These are phyloP conservation scores for Ammopiptanthus mongolicus DNA, from an alignment of 306 rosid genomes.

Conservation along the genomic window DNA sequence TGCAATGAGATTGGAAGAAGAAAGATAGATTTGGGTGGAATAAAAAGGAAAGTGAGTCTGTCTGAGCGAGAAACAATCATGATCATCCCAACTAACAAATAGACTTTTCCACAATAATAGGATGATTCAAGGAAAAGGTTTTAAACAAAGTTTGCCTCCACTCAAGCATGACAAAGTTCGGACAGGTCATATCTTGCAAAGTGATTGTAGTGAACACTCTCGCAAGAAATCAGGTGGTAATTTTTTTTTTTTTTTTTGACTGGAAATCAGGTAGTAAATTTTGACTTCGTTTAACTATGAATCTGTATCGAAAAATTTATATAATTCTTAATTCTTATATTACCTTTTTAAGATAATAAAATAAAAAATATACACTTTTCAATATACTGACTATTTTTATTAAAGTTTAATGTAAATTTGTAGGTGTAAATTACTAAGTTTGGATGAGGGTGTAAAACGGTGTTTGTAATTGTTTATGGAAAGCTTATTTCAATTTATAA, in stretches of 20 bases:
- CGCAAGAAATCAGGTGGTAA: not conserved
- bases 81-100: constrained; percentile 17
- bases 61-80: not conserved
- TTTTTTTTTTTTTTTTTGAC: not conserved
- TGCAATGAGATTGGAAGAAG: not conserved
- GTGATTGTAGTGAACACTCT: not conserved
- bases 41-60: not conserved
- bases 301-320: too few species aligned
- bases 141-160: constrained; percentile 23
- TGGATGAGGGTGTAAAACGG: too few species aligned
- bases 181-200: constrained; percentile 19
- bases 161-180: constrained; percentile 3
- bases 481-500: too few species aligned
- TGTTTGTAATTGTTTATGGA: too few species aligned
- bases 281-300: not conserved
- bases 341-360: too few species aligned
- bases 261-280: not conserved
- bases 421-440: too few species aligned
- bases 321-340: too few species aligned
- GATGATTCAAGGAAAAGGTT: not conserved
- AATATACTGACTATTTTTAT: too few species aligned
- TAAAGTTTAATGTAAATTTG: too few species aligned
- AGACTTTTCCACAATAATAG: constrained; percentile 22
- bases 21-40: not conserved
- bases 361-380: too few species aligned